Percentiles rank a stretch among this genome's conserved stretches.
Evolutionary conservation across 768 basidiomycete species (phyloP).

Genomic region (Tricholoma terreum): DNA sequence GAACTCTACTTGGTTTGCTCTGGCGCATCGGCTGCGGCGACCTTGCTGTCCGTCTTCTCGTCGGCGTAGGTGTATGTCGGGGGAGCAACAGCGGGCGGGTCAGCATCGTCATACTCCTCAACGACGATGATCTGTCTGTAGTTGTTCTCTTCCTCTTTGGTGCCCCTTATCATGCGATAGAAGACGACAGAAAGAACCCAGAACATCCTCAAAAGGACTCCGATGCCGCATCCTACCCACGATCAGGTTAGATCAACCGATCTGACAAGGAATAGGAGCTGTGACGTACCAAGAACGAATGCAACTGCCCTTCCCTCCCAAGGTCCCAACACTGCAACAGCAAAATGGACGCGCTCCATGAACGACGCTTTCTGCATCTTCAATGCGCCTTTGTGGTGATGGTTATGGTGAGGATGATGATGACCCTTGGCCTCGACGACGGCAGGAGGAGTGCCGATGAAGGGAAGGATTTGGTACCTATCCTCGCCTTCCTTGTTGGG

Average conservation of each 20-base stretch:
- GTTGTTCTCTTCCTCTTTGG: constrained; percentile 36
- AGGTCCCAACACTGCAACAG: constrained; percentile 66
- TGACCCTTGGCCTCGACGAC: constrained; percentile 10
- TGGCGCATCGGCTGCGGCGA: not conserved
- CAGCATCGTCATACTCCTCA: constrained; percentile 46
- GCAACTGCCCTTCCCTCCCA: constrained; percentile 85
- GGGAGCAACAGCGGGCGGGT: constrained; percentile 47
- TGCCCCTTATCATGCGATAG: constrained; percentile 52
- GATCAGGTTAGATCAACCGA: constrained; percentile 1
- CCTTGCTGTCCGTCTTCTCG: constrained; percentile 39
- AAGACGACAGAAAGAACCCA: constrained; percentile 67
- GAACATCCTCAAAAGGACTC: constrained; percentile 78
- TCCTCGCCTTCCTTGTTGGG: constrained; percentile 7
- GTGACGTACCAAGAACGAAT: constrained; percentile 65
- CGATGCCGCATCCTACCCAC: constrained; percentile 71
- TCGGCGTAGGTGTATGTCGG: constrained; percentile 53
- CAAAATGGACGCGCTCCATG: constrained; percentile 57
- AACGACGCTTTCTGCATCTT: constrained; percentile 39
- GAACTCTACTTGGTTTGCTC: not conserved
- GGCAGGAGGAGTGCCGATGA: constrained; percentile 26
- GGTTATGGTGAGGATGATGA: constrained; percentile 20
- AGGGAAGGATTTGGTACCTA: constrained; percentile 33
- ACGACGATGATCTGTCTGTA: constrained; percentile 36
- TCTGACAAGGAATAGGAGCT: not conserved
- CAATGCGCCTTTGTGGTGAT: constrained; percentile 22